A percentile compares a stretch with the other conserved stretches of the same genome.
These are phyloP conservation scores for Hymenoscyphus albidus DNA, from an alignment of 2,329 filamentous ascomycete genomes.

Conservation along the genomic window DNA sequence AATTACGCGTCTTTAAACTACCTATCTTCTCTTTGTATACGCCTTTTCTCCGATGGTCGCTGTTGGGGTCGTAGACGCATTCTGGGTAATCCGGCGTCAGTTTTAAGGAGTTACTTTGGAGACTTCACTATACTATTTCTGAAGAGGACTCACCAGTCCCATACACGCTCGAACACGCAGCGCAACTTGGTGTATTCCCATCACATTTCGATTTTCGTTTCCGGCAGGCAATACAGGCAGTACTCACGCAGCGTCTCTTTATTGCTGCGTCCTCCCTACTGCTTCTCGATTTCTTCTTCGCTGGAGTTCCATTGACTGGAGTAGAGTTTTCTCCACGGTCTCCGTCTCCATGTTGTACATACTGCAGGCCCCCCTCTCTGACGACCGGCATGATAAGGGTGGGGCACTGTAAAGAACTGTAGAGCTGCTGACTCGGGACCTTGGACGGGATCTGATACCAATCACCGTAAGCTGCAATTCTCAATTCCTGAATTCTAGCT, in stretches of 20 bases:
- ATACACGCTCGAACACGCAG: conserved; percentile 94
- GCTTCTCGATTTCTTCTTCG: conserved; percentile 33
- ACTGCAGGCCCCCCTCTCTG: conserved; percentile 20
- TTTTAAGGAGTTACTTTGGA: background rate
- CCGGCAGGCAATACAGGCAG: conserved; percentile 77
- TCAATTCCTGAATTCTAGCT: background rate
- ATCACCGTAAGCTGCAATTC: background rate
- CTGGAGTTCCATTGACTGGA: conserved; percentile 7
- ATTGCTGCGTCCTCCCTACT: conserved; percentile 31
- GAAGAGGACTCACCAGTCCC: conserved; percentile 48
- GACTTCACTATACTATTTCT: background rate
- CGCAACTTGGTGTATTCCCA: conserved; percentile 84
- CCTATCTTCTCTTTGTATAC: conserved; percentile 95
- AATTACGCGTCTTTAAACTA: conserved; percentile 78
- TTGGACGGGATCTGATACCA: background rate
- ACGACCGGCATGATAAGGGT: conserved; percentile 20
- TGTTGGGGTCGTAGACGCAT: conserved; percentile 94
- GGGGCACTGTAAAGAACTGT: background rate
- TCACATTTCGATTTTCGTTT: conserved; percentile 86
- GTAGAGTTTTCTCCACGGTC: conserved; percentile 9
- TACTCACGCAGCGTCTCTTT: conserved; percentile 77
- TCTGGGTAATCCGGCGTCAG: conserved; percentile 39
- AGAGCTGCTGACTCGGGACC: background rate
- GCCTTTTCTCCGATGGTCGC: conserved; percentile 91
- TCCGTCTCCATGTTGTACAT: conserved; percentile 17